phyloP scores from a whole-genome alignment of 2,329 filamentous ascomycete genomes.

The Ophiosphaerella herpotricha region DNA sequence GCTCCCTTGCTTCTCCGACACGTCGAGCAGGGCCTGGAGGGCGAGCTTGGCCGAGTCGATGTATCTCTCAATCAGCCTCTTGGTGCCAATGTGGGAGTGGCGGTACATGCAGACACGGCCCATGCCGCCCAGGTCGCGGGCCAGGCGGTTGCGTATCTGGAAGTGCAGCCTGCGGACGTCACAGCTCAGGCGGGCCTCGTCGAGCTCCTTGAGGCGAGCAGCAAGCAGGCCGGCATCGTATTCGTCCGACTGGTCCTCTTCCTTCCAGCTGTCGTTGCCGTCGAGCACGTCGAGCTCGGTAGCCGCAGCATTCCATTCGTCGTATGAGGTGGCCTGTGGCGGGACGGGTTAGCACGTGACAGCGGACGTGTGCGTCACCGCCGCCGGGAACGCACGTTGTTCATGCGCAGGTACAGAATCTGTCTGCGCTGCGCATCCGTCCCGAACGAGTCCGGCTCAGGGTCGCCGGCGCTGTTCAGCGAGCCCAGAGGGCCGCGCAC shows the following conservation, averaged over 20 bases:
- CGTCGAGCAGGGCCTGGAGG: slow-evolving; percentile 71
- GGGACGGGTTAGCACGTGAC: slow-evolving; percentile 33
- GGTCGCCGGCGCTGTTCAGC: slow-evolving; percentile 22
- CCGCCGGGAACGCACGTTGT: slow-evolving; percentile 59
- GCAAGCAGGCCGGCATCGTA: slow-evolving; percentile 74
- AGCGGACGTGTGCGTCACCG: slow-evolving; percentile 9
- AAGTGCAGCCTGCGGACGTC: slow-evolving; percentile 80
- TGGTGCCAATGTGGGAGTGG: slow-evolving; percentile 84
- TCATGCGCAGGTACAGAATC: slow-evolving; percentile 67
- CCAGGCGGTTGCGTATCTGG: slow-evolving; percentile 77
- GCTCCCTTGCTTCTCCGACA: slow-evolving; percentile 55
- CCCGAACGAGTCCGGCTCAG: slow-evolving; percentile 6
- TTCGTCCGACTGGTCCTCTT: slow-evolving; percentile 66
- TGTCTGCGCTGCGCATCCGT: slow-evolving; percentile 53
- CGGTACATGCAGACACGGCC: slow-evolving; percentile 81
- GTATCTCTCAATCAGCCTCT: slow-evolving; percentile 83
- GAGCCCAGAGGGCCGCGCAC: slow-evolving; percentile 41
- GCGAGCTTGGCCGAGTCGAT: slow-evolving; percentile 78
- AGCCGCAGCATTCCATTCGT: slow-evolving; percentile 77
- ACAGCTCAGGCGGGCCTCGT: slow-evolving; percentile 71
- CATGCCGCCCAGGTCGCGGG: slow-evolving; percentile 83
- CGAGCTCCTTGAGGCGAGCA: slow-evolving; percentile 71
- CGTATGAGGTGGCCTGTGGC: slow-evolving; percentile 66
- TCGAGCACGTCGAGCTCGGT: slow-evolving; percentile 78
- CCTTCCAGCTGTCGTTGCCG: slow-evolving; percentile 81